Percentiles rank a stretch among this genome's conserved stretches.
These are phyloP conservation scores for Fusarium sp. DNA, from an alignment of 2,329 filamentous ascomycete genomes.

Conservation along the genomic window DNA sequence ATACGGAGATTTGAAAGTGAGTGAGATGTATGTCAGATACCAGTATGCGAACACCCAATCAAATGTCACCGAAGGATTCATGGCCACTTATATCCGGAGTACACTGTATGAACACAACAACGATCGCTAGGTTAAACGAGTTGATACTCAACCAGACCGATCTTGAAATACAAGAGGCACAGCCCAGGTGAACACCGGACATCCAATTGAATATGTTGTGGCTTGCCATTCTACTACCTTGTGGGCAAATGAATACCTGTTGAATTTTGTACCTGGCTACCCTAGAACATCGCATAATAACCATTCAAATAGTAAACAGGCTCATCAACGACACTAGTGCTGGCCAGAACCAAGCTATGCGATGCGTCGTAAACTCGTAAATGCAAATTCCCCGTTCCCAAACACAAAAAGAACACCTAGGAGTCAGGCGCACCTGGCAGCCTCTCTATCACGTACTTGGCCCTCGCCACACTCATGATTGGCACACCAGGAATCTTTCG, in stretches of 20 bases:
- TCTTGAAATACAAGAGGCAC: background rate
- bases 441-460: conserved; percentile 94
- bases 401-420: conserved; percentile 29
- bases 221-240: background rate
- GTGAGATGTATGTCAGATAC: background rate
- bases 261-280: background rate
- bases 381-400: conserved; percentile 24
- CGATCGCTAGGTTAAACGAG: background rate
- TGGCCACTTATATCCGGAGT: background rate
- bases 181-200: background rate
- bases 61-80: background rate
- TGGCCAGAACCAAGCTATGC: background rate
- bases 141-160: background rate
- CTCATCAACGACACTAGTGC: background rate
- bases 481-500: conserved; percentile 76
- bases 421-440: conserved; percentile 82
- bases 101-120: no score
- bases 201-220: background rate
- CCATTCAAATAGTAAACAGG: background rate
- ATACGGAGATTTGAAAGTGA: background rate
- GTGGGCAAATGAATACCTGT: no score
- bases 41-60: background rate
- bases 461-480: conserved; percentile 82
- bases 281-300: background rate
- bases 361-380: conserved; percentile 29